A percentile compares a stretch with the other conserved stretches of the same genome.
These are phyloP conservation scores for Ceratopteris richardii DNA, from an alignment of 75 land plant species.

Conservation along the genomic window DNA sequence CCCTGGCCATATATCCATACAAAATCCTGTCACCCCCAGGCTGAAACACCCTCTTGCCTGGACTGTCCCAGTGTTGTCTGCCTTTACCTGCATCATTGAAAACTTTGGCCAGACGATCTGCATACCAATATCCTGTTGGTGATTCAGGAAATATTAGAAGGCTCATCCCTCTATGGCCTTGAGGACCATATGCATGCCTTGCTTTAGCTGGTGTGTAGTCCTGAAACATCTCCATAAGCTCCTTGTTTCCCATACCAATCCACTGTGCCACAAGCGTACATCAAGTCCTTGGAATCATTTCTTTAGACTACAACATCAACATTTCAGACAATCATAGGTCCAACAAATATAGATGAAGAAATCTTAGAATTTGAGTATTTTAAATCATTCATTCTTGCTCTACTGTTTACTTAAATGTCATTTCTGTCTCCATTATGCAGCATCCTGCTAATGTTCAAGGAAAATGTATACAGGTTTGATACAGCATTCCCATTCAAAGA, in stretches of 20 bases:
- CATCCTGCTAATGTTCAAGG: too few species aligned
- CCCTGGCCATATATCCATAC: conserved; percentile 66
- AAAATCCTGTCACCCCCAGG: conserved; percentile 71
- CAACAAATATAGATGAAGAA: too few species aligned
- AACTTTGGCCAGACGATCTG: conserved; percentile 66
- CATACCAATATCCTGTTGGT: conserved; percentile 68
- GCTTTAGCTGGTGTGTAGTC: conserved; percentile 64
- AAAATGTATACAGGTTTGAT: too few species aligned
- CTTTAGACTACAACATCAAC: too few species aligned
- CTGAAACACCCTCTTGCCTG: conserved; percentile 23
- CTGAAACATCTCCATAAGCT: conserved; percentile 69
- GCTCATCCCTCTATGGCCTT: conserved; percentile 90
- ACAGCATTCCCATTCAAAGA: too few species aligned
- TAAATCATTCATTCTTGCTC: too few species aligned
- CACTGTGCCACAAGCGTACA: conserved; percentile 34
- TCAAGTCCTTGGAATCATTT: too few species aligned
- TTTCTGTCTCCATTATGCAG: too few species aligned
- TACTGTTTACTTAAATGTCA: too few species aligned
- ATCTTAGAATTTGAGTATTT: too few species aligned
- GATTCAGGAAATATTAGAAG: conserved; percentile 66
- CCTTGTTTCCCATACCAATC: conserved; percentile 97
- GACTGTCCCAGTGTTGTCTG: conserved; percentile 59
- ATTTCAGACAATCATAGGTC: too few species aligned
- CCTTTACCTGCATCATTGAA: conserved; percentile 43
- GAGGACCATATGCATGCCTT: conserved; percentile 87